Conservation (phyloP, 2,329 filamentous ascomycete species). For the Meredithiella fracta region DNA sequence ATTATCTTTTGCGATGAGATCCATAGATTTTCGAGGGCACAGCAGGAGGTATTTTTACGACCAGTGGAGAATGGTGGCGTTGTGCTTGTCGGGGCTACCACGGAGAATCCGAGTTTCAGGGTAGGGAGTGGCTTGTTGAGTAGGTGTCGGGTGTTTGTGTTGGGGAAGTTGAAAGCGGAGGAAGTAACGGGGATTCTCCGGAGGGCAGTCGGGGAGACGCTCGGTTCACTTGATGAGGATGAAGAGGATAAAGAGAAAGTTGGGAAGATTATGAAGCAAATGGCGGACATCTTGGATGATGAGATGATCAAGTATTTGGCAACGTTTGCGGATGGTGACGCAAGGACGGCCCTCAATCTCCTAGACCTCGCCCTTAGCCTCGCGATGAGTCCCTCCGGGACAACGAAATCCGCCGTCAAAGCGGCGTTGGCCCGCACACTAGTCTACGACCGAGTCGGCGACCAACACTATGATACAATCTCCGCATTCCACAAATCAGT, state of each 20-base stretch:
- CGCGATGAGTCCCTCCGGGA: constrained; percentile 42
- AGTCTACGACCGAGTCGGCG: constrained; percentile 85
- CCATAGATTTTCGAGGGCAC: constrained; percentile 75
- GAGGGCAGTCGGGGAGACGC: constrained; percentile 45
- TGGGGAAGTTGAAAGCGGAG: constrained; percentile 55
- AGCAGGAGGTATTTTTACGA: constrained; percentile 87
- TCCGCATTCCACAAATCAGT: constrained; percentile 95
- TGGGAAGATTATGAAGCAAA: constrained; percentile 2
- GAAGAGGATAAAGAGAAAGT: not conserved
- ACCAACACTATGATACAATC: constrained; percentile 96
- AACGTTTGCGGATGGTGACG: constrained; percentile 79
- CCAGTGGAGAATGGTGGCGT: constrained; percentile 84
- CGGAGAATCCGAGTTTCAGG: constrained; percentile 92
- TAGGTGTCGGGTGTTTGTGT: constrained; percentile 77
- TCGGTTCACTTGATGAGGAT: not conserved
- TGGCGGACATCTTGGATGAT: constrained; percentile 46
- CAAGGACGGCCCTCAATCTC: constrained; percentile 79
- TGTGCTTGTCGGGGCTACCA: constrained; percentile 86
- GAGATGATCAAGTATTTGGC: constrained; percentile 69
- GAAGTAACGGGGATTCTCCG: constrained; percentile 58
- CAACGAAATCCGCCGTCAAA: constrained; percentile 65
- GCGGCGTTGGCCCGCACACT: constrained; percentile 73
- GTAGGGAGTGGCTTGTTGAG: constrained; percentile 76
- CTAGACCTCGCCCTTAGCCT: constrained; percentile 74
- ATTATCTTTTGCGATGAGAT: constrained; percentile 98